These are phyloP conservation scores for Mortierella sp. DNA, from an alignment of 371 early-diverging fungal species.

Conservation along the genomic window DNA sequence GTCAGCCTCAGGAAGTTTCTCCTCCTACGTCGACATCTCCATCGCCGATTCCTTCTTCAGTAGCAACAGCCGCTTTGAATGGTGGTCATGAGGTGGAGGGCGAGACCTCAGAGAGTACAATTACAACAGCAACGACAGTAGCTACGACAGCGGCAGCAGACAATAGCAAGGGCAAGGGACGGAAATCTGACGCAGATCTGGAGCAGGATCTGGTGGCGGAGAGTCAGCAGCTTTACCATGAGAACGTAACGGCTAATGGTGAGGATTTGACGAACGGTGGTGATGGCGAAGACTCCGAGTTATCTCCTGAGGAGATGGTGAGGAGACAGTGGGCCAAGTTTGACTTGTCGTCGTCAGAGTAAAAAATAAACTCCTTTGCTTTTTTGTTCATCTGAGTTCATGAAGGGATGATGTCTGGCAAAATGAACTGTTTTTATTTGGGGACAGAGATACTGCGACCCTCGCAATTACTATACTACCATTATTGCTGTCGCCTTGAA, in stretches of 20 bases:
- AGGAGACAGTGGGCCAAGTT: slow-evolving; percentile 40
- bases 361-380: too few species aligned
- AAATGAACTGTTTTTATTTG: too few species aligned
- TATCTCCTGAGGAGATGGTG: slow-evolving; percentile 53
- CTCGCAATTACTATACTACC: too few species aligned
- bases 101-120: background rate
- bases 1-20: background rate
- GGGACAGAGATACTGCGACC: too few species aligned
- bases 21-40: background rate
- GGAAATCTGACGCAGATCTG: slow-evolving; percentile 26
- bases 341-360: slow-evolving; percentile 8
- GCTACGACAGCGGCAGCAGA: background rate
- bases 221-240: background rate
- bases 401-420: too few species aligned
- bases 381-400: too few species aligned
- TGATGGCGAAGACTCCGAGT: slow-evolving; percentile 29
- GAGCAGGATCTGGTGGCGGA: slow-evolving; percentile 17
- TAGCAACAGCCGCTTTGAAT: background rate
- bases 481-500: too few species aligned
- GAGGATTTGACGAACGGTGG: slow-evolving; percentile 11
- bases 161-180: slow-evolving; percentile 36
- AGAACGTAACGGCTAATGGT: background rate
- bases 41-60: slow-evolving; percentile 6
- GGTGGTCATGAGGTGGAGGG: background rate
- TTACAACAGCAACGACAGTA: background rate